Evolutionary conservation across 202 grass and related monocot species (phyloP), one percentile per base, ranked within the genome.

Genomic region (Brachypodium distachyon): DNA sequence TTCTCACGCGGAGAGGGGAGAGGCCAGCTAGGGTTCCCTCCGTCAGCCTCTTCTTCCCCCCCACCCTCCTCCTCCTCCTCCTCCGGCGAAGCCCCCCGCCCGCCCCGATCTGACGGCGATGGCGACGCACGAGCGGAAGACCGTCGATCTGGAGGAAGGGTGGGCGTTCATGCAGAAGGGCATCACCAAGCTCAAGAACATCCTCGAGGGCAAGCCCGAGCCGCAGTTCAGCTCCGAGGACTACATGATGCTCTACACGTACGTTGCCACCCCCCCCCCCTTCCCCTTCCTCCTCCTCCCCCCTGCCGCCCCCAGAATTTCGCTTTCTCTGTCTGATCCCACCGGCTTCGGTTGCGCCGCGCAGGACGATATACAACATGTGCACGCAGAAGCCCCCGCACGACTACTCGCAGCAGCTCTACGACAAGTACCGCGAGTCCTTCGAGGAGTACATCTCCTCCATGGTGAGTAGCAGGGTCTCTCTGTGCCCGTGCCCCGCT

Each of bases 191-290:
- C 81, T 92, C 53, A 92, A 96, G 79, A 92, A 90, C 87, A 88
- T 96, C 85, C 79, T 97, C 60, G 94, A 97, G 74, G 88, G 83
- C 57, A 86, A 89, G 64, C 85, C 86, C 43, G 93, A 97, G 64
- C 81, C 79, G n/a, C 93, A 97, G 83, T 97, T 93, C 81, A 93
- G 88, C 78, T 93, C 94, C 50, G 88, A 93, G 84, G 94, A 93
- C 65, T 93, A 93, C 83, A 93, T 91, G 83, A 93, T 93, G 90
- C 93, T 97, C 56, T 97, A 97, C 83, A 97, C 93, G 90, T 97
- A 82, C 71, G 79, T 69, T 40, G 1, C 41, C 53, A 0, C 43
- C 65, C 26, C n/a, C 16, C 0, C 9, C 28, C 37, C 25, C 19
- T 50, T 21, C 21, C 4, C 57, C 9, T 29, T 29, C 54, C 54